These are phyloP conservation scores for Phyllosticta capitalensis DNA, from an alignment of 2,329 filamentous ascomycete genomes.

Conservation along the genomic window DNA sequence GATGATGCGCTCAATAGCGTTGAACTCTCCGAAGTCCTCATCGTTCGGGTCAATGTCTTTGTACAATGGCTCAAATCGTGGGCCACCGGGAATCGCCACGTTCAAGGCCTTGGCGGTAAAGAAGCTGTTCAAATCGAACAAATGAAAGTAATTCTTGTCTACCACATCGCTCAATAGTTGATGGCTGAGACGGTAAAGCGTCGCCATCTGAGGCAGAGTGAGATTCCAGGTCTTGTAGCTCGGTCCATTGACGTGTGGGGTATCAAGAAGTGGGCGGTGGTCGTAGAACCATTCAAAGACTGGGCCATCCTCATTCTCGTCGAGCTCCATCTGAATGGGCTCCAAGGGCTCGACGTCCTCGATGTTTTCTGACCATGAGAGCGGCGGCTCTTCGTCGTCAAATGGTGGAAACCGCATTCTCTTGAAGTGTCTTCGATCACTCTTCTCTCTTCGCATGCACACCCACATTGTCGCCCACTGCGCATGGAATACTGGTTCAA, in stretches of 20 bases:
- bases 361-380: constrained; percentile 98
- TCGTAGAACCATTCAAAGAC: constrained; percentile 98
- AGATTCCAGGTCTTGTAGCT: constrained; percentile 97
- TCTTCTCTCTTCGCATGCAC: constrained; percentile 95
- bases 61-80: constrained; percentile 92
- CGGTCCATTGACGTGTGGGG: constrained; percentile 85
- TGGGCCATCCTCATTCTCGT: constrained; percentile 82
- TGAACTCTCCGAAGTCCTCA: constrained; percentile 98
- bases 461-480: constrained; percentile 99
- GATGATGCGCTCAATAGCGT: constrained; percentile 97
- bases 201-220: constrained; percentile 88
- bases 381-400: constrained; percentile 92
- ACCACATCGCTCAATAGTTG: constrained; percentile 85
- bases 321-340: constrained; percentile 96
- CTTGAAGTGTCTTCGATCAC: constrained; percentile 91
- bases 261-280: constrained; percentile 81
- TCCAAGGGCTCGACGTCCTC: constrained; percentile 96
- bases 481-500: constrained; percentile 94
- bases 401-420: constrained; percentile 98
- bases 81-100: constrained; percentile 93
- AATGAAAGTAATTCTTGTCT: constrained; percentile 95
- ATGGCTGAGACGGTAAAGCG: constrained; percentile 81
- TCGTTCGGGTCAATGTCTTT: constrained; percentile 99
- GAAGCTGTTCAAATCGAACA: constrained; percentile 93
- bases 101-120: constrained; percentile 94